These are phyloP conservation scores for Bryoglossum gracile DNA, from an alignment of 495 filamentous ascomycete genomes.

Conservation along the genomic window DNA sequence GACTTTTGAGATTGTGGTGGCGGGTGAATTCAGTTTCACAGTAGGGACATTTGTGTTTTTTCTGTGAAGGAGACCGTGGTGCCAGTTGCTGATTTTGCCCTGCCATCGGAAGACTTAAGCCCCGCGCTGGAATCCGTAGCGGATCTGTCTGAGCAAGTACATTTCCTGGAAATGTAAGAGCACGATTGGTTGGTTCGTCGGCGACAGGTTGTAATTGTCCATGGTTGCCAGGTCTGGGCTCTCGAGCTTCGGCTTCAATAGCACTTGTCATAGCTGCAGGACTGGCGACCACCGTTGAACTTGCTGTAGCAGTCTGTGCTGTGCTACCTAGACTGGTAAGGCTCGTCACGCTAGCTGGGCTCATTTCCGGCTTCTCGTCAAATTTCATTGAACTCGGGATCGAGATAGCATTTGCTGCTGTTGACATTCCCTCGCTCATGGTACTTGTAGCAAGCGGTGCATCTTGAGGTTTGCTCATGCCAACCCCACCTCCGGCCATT, in stretches of 20 bases:
- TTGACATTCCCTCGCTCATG: conserved; percentile 35
- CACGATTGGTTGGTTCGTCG: conserved; percentile 32
- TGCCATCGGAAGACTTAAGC: conserved; percentile 70
- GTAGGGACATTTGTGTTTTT: conserved; percentile 94
- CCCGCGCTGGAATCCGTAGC: conserved; percentile 46
- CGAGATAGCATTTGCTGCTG: conserved; percentile 32
- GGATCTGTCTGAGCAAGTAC: conserved; percentile 17
- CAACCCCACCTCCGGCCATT: conserved; percentile 41
- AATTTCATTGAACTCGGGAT: conserved; percentile 29
- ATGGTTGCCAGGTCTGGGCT: conserved; percentile 4
- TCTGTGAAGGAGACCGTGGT: conserved; percentile 64
- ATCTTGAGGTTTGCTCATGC: conserved; percentile 46
- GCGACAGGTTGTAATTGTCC: conserved; percentile 26
- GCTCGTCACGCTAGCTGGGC: conserved; percentile 36
- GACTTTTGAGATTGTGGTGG: conserved; percentile 98
- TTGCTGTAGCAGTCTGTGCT: conserved; percentile 40
- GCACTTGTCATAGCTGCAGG: conserved; percentile 24
- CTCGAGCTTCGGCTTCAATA: conserved; percentile 22
- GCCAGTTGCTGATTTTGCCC: conserved; percentile 49
- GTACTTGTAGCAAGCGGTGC: conserved; percentile 29
- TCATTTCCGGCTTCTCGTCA: conserved; percentile 34
- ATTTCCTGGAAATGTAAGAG: conserved; percentile 25
- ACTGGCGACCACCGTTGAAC: conserved; percentile 25
- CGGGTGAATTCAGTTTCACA: conserved; percentile 95
- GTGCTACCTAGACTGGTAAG: conserved; percentile 31